These are phyloP conservation scores for Pichia cabralensis DNA, from an alignment of 805 yeast species.

Conservation along the genomic window DNA sequence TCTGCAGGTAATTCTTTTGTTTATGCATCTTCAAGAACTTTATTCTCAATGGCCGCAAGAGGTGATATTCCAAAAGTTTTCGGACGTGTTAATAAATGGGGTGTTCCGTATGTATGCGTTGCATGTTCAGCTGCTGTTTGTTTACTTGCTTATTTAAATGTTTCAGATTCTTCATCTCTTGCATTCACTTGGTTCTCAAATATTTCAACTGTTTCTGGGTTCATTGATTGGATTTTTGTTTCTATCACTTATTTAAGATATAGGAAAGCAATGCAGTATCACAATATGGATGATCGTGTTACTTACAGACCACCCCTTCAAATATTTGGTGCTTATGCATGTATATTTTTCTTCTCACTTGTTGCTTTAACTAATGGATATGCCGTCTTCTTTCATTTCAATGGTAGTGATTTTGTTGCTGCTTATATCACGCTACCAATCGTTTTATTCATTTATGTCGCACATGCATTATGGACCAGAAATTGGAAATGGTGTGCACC, in stretches of 20 bases:
- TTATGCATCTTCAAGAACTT: conserved; percentile 63
- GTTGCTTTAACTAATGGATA: conserved; percentile 65
- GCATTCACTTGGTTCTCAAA: conserved; percentile 63
- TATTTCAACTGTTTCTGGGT: conserved; percentile 58
- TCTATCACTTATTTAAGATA: conserved; percentile 48
- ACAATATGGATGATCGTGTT: conserved; percentile 42
- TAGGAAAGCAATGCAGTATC: conserved; percentile 51
- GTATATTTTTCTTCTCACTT: conserved; percentile 36
- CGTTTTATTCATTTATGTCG: conserved; percentile 42
- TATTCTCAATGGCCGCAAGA: conserved; percentile 62
- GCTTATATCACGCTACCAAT: conserved; percentile 62
- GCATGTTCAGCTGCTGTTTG: conserved; percentile 37
- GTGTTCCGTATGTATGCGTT: conserved; percentile 58
- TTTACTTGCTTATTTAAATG: conserved; percentile 58
- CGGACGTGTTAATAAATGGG: conserved; percentile 48
- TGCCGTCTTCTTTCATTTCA: conserved; percentile 51
- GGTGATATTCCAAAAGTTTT: conserved; percentile 68
- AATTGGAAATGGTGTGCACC: conserved; percentile 40
- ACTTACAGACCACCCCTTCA: conserved; percentile 48
- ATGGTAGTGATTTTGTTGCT: conserved; percentile 51
- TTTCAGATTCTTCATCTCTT: conserved; percentile 43
- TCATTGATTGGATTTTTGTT: conserved; percentile 52
- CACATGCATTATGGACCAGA: conserved; percentile 42
- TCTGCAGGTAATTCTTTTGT: conserved; percentile 72
- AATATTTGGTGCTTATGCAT: conserved; percentile 47